Evolutionary conservation across 225 moss, liverwort and hornwort species (phyloP).

Genomic region (Climacium dendroides): DNA sequence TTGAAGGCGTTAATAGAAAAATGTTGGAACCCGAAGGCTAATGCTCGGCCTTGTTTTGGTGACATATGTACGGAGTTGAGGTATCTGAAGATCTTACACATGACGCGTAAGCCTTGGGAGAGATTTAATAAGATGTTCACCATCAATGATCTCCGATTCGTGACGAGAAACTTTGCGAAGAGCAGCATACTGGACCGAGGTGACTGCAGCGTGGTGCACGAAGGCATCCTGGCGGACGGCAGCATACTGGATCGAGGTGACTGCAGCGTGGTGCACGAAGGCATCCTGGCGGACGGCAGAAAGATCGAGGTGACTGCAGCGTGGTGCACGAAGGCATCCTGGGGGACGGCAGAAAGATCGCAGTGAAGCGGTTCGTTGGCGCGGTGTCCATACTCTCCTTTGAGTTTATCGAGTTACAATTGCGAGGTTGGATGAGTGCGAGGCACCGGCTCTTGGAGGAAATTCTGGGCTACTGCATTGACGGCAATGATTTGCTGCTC

Average conservation of each 20-base stretch:
- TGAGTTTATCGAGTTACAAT: background rate
- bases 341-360: no score
- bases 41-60: background rate
- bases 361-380: background rate
- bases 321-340: no score
- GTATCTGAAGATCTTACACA: background rate
- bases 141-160: background rate
- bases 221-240: background rate
- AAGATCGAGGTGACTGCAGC: no score
- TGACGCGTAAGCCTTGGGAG: no score
- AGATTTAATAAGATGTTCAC: background rate
- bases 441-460: constrained; percentile 17
- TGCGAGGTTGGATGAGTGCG: background rate
- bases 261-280: no score
- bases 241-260: no score
- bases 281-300: no score
- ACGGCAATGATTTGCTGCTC: constrained; percentile 15
- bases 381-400: background rate
- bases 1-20: background rate
- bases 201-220: constrained; percentile 15
- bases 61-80: background rate
- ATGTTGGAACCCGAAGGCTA: background rate
- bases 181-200: constrained; percentile 13
- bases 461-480: constrained; percentile 2
- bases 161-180: constrained; percentile 8